These are phyloP conservation scores for Saccharomycopsis crataegensis DNA, from an alignment of 1,139 yeast genomes.

Conservation along the genomic window DNA sequence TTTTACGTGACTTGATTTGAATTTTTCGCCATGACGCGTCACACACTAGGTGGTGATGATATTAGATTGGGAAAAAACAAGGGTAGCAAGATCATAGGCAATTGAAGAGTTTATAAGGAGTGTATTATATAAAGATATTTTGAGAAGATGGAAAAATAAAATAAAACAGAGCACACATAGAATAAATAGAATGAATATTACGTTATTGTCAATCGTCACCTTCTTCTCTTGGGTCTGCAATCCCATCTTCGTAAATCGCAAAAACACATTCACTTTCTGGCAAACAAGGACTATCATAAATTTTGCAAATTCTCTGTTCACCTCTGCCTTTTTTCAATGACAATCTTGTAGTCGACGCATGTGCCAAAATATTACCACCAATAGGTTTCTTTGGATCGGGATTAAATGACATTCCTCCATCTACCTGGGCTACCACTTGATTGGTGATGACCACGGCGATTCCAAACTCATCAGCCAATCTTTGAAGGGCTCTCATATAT, in stretches of 20 bases:
- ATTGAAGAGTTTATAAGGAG: no score
- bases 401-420: slow-evolving; percentile 79
- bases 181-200: background rate
- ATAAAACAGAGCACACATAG: background rate
- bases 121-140: no score
- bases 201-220: slow-evolving; percentile 33
- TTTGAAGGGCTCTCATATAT: slow-evolving; percentile 83
- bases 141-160: background rate
- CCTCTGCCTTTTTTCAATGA: slow-evolving; percentile 87
- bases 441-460: slow-evolving; percentile 97
- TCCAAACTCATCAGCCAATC: slow-evolving; percentile 96
- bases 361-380: slow-evolving; percentile 98
- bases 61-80: no score
- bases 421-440: slow-evolving; percentile 98
- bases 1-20: no score
- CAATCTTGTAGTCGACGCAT: slow-evolving; percentile 88
- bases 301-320: slow-evolving; percentile 87
- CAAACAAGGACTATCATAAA: slow-evolving; percentile 90
- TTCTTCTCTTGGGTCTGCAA: slow-evolving; percentile 88
- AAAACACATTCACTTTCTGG: slow-evolving; percentile 94
- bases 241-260: slow-evolving; percentile 95
- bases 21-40: no score
- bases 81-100: no score
- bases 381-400: slow-evolving; percentile 99
- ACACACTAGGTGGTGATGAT: no score